Evolutionary conservation across 306 rosid genomes (phyloP).

Genomic region (Pyrus pyrifolia): DNA sequence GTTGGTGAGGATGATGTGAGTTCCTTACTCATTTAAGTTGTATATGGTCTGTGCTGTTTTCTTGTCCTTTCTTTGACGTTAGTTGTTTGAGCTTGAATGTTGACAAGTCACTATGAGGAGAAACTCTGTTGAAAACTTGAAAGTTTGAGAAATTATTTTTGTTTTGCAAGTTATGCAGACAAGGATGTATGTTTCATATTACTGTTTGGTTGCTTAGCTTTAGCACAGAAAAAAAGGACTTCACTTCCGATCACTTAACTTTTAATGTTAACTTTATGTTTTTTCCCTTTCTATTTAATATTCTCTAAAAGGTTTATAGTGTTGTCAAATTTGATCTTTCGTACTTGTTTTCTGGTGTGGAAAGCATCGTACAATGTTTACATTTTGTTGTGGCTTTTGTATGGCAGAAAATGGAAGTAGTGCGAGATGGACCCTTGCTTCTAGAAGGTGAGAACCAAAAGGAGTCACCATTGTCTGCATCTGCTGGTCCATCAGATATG

Average conservation of each 20-base stretch:
- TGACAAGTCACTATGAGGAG: not conserved
- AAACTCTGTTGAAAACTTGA: not conserved
- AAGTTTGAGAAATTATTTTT: conserved; percentile 1
- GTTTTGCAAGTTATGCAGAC: not conserved
- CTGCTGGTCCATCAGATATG: conserved; percentile 36
- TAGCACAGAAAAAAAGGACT: conserved; percentile 2
- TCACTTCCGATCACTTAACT: not conserved
- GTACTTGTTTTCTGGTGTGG: not conserved
- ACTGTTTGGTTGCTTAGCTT: conserved; percentile 7
- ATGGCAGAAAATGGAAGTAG: conserved; percentile 52
- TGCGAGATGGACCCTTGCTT: conserved; percentile 45
- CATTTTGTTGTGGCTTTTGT: not conserved
- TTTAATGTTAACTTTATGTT: not conserved
- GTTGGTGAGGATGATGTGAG: conserved; percentile 90
- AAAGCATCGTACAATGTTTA: conserved; percentile 8
- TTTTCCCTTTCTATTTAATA: not conserved
- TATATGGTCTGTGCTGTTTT: not conserved
- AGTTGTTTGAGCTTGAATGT: conserved; percentile 3
- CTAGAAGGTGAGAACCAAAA: conserved; percentile 59
- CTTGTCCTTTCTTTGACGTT: not conserved
- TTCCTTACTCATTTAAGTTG: conserved; percentile 10
- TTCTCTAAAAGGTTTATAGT: not conserved
- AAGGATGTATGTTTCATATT: not conserved
- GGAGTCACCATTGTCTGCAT: conserved; percentile 40
- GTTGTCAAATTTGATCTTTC: not conserved